phyloP scores from a whole-genome alignment of 2,329 filamentous ascomycete genomes.

The Aspergillus thermomutatus region DNA sequence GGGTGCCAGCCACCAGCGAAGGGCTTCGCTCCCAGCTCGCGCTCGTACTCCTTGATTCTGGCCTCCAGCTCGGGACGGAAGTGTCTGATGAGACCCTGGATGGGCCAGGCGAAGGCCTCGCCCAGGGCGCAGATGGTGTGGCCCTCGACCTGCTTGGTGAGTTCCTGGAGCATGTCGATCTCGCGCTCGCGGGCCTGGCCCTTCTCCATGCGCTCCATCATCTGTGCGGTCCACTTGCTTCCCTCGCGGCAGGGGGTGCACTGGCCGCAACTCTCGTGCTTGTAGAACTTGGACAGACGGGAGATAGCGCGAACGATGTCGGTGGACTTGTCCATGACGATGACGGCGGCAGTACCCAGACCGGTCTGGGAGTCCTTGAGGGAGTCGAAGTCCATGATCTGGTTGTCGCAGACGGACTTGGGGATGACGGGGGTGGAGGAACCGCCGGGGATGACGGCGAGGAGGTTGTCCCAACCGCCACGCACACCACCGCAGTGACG shows the following conservation, averaged over 20 bases:
- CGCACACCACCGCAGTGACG: slow-evolving; percentile 96
- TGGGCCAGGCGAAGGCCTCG: slow-evolving; percentile 97
- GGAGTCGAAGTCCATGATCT: slow-evolving; percentile 98
- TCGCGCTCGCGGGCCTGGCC: slow-evolving; percentile 84
- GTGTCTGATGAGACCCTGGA: slow-evolving; percentile 96
- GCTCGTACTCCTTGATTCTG: slow-evolving; percentile 76
- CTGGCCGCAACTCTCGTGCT: slow-evolving; percentile 96
- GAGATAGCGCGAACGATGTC: slow-evolving; percentile 94
- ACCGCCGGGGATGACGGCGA: slow-evolving; percentile 91
- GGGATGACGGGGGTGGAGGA: slow-evolving; percentile 95
- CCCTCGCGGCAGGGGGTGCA: slow-evolving; percentile 99
- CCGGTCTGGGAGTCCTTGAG: slow-evolving; percentile 97
- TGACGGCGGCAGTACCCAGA: slow-evolving; percentile 94
- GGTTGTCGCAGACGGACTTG: slow-evolving; percentile 84
- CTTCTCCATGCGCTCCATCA: slow-evolving; percentile 94
- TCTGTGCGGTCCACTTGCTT: slow-evolving; percentile 98
- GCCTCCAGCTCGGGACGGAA: slow-evolving; percentile 95
- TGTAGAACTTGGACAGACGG: slow-evolving; percentile 93
- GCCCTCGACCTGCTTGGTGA: slow-evolving; percentile 98
- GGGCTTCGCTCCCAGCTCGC: slow-evolving; percentile 68
- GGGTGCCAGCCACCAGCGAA: slow-evolving; percentile 87
- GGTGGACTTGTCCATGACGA: slow-evolving; percentile 98
- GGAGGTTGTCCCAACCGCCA: slow-evolving; percentile 96
- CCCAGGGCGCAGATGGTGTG: slow-evolving; percentile 98
- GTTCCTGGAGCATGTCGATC: slow-evolving; percentile 98